Conservation (phyloP, 2,329 filamentous ascomycete genomes). For the Fusarium chaquense region DNA sequence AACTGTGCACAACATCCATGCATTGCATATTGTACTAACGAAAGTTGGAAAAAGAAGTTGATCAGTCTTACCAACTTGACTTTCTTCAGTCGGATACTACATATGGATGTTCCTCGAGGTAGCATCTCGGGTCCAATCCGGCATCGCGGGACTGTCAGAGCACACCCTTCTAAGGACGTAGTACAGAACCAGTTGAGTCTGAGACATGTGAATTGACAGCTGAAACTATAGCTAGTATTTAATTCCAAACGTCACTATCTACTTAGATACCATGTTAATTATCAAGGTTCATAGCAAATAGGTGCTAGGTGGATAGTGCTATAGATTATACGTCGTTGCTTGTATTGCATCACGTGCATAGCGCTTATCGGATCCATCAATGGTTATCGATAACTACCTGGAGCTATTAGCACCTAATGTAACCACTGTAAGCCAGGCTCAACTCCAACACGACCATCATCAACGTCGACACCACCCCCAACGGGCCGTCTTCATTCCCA, state of each 20-base stretch:
- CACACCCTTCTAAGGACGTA: slow-evolving; percentile 21
- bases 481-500: neutral
- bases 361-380: slow-evolving; percentile 38
- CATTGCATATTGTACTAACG: neutral
- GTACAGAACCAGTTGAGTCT: slow-evolving; percentile 23
- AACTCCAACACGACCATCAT: slow-evolving; percentile 38
- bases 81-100: neutral
- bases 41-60: neutral
- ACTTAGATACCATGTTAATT: neutral
- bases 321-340: neutral
- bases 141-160: slow-evolving; percentile 34
- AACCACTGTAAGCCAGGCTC: slow-evolving; percentile 45
- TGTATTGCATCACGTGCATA: slow-evolving; percentile 43
- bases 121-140: neutral
- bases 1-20: no score
- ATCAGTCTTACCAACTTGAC: neutral
- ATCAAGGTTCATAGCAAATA: neutral
- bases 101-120: neutral
- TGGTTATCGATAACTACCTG: slow-evolving; percentile 7
- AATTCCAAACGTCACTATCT: neutral
- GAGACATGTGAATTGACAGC: slow-evolving; percentile 25
- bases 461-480: slow-evolving; percentile 11
- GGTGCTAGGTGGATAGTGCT: no score
- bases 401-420: slow-evolving; percentile 34
- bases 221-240: neutral